A percentile compares a stretch with the other conserved stretches of the same genome.
Conservation (phyloP, 169 alveolate species). For the Cytauxzoon felis region DNA sequence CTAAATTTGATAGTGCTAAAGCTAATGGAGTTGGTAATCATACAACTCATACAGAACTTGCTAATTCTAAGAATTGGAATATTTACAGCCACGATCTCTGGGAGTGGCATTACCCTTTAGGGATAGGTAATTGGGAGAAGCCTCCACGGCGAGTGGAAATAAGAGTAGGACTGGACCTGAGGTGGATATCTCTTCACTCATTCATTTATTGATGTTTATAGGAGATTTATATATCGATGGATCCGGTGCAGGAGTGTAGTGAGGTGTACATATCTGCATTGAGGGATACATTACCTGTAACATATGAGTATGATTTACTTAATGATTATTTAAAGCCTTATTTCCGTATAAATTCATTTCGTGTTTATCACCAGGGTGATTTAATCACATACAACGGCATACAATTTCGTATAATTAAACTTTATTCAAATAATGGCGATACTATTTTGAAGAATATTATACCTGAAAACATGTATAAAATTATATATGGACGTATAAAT, state of each 20-base stretch:
- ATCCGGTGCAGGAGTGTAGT: constrained; percentile 66
- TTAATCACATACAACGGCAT: constrained; percentile 66
- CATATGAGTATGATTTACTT: constrained; percentile 61
- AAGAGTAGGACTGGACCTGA: no score
- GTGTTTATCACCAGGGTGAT: constrained; percentile 60
- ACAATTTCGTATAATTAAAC: constrained; percentile 63
- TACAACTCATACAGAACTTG: no score
- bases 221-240: constrained; percentile 68
- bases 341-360: constrained; percentile 49
- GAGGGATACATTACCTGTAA: constrained; percentile 69
- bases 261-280: constrained; percentile 66
- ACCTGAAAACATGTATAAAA: not conserved
- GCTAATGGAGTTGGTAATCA: no score
- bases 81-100: no score
- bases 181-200: no score
- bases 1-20: no score
- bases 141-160: no score
- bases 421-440: constrained; percentile 18
- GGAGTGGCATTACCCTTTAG: no score
- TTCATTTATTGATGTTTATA: constrained; percentile 1
- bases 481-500: constrained; percentile 28
- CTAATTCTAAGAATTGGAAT: no score
- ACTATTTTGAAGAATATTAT: not conserved
- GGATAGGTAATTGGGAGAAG: no score
- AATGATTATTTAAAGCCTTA: constrained; percentile 68